A percentile compares a stretch with the other conserved stretches of the same genome.
phyloP scores from a whole-genome alignment of 768 basidiomycete species.

The Trametes gibbosa region DNA sequence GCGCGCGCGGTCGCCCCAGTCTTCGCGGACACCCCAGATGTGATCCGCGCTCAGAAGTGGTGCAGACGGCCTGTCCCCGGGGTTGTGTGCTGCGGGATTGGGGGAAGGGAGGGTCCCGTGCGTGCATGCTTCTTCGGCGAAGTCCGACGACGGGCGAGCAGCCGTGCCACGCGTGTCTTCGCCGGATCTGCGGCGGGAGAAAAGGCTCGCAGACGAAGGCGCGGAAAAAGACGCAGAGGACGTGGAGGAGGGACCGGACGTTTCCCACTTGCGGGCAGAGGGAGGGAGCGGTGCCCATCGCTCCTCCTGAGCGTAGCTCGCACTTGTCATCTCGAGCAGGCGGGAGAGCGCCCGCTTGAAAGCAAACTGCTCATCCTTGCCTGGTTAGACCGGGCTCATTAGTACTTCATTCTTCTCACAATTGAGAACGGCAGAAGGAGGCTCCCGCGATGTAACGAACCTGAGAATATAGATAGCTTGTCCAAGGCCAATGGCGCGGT shows the following conservation, averaged over 20 bases:
- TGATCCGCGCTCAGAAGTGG: conserved; percentile 37
- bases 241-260: not conserved
- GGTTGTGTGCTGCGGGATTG: not conserved
- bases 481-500: conserved; percentile 37
- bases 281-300: conserved; percentile 37
- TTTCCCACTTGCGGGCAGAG: conserved; percentile 35
- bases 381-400: conserved; percentile 24
- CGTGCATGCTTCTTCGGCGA: conserved; percentile 23
- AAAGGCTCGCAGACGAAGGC: not conserved
- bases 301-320: conserved; percentile 32
- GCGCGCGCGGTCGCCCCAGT: conserved; percentile 31
- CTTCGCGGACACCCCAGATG: conserved; percentile 39
- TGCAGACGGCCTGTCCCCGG: conserved; percentile 28
- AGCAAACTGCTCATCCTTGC: conserved; percentile 60
- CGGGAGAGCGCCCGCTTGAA: conserved; percentile 62
- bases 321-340: conserved; percentile 54
- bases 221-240: not conserved
- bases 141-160: conserved; percentile 16
- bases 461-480: conserved; percentile 52
- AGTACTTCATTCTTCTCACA: not conserved
- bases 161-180: not conserved
- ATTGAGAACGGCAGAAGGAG: no score
- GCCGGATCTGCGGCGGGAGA: not conserved
- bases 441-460: no score
- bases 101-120: not conserved